Evolutionary conservation across 2,329 filamentous ascomycete genomes (phyloP).

Genomic region (Aspergillus fumigatus): DNA sequence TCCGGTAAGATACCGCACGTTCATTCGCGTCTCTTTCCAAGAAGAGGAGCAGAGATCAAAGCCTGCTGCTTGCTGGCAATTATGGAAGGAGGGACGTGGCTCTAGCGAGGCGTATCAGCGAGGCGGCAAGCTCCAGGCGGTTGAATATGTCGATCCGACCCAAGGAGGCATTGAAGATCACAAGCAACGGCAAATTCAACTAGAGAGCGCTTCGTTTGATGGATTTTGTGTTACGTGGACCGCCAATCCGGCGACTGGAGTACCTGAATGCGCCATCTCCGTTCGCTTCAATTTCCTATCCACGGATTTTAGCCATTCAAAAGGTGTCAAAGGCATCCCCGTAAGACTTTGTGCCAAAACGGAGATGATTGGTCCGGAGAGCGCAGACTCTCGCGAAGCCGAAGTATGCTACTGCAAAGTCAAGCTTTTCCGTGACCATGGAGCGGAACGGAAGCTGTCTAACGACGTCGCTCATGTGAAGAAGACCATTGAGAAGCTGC

Average conservation of each 20-base stretch:
- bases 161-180: constrained; percentile 53
- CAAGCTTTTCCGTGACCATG: constrained; percentile 93
- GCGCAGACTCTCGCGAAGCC: constrained; percentile 44
- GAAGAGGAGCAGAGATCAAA: constrained; percentile 88
- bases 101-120: constrained; percentile 92
- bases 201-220: constrained; percentile 80
- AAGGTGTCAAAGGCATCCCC: constrained; percentile 95
- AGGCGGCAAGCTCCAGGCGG: constrained; percentile 86
- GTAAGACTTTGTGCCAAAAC: constrained; percentile 92
- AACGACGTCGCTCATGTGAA: constrained; percentile 94
- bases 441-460: constrained; percentile 87
- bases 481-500: constrained; percentile 93
- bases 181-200: constrained; percentile 59
- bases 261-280: constrained; percentile 75
- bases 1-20: constrained; percentile 76
- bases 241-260: constrained; percentile 59
- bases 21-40: constrained; percentile 92
- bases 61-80: constrained; percentile 77
- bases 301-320: constrained; percentile 97
- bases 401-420: constrained; percentile 96
- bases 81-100: constrained; percentile 96
- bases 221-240: constrained; percentile 91
- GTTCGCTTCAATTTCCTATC: constrained; percentile 98
- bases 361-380: constrained; percentile 55
- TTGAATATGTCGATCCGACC: constrained; percentile 77